A percentile compares a stretch with the other conserved stretches of the same genome.
These are phyloP conservation scores for Chlamydomonas schloesseri DNA, from an alignment of 139 green algal genomes.

Conservation along the genomic window DNA sequence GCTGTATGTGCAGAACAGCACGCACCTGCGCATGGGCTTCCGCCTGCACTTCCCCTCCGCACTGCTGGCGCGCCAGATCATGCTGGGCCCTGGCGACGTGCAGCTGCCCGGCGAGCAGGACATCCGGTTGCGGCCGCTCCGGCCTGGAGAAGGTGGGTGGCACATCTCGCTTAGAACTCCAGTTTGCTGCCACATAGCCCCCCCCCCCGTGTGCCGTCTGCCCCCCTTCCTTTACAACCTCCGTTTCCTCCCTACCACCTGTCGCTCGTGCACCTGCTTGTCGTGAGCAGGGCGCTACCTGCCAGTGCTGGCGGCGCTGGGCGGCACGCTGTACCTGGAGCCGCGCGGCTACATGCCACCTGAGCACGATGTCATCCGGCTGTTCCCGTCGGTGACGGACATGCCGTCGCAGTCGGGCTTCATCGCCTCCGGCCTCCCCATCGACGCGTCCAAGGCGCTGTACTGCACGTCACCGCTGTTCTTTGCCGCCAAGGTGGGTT, in stretches of 20 bases:
- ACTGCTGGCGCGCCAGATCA: slow-evolving; percentile 52
- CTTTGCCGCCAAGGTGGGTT: slow-evolving; percentile 54
- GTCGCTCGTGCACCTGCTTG: too few relatives aligned
- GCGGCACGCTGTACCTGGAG: slow-evolving; percentile 76
- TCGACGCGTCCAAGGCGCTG: neutral
- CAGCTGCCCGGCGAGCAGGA: slow-evolving; percentile 31
- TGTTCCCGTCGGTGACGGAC: slow-evolving; percentile 56
- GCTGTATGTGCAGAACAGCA: slow-evolving; percentile 83
- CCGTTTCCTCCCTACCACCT: too few relatives aligned
- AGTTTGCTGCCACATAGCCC: too few relatives aligned
- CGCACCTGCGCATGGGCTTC: slow-evolving; percentile 64
- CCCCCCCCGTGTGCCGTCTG: too few relatives aligned
- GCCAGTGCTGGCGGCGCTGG: slow-evolving; percentile 78
- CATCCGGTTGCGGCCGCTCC: slow-evolving; percentile 56
- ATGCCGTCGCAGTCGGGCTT: slow-evolving; percentile 79
- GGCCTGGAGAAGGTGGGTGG: slow-evolving; percentile 60
- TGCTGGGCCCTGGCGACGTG: slow-evolving; percentile 11
- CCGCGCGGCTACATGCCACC: slow-evolving; percentile 66
- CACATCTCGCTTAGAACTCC: too few relatives aligned
- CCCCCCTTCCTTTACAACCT: too few relatives aligned
- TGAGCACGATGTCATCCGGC: slow-evolving; percentile 78
- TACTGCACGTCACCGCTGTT: slow-evolving; percentile 8
- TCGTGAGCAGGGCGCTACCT: slow-evolving; percentile 72
- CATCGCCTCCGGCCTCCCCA: slow-evolving; percentile 66
- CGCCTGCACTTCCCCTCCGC: slow-evolving; percentile 77